phyloP scores from a whole-genome alignment of 108 stramenopile species.

The Phaeodactylum tricornutum region DNA sequence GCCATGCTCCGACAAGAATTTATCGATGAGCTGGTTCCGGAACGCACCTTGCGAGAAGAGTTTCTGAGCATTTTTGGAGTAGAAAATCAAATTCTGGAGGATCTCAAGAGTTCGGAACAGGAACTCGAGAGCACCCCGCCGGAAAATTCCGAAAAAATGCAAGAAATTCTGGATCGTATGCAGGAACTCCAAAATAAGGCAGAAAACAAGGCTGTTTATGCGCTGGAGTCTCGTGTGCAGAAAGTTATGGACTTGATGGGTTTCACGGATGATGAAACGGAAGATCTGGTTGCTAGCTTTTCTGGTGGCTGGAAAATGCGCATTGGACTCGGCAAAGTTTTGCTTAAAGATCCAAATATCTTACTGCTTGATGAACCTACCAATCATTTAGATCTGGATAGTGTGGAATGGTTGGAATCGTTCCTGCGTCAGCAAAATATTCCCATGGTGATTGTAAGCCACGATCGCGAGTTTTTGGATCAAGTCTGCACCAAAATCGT shows the following conservation, averaged over 20 bases:
- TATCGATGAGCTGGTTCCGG: slow-evolving; percentile 79
- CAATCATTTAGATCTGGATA: slow-evolving; percentile 80
- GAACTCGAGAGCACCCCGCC: slow-evolving; percentile 36
- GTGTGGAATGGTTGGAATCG: slow-evolving; percentile 94
- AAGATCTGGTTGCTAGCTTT: slow-evolving; percentile 81
- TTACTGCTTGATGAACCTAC: slow-evolving; percentile 88
- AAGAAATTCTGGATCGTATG: slow-evolving; percentile 86
- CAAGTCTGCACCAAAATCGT: slow-evolving; percentile 95
- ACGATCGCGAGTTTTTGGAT: slow-evolving; percentile 98
- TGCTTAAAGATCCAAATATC: slow-evolving; percentile 89
- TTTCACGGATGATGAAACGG: slow-evolving; percentile 78
- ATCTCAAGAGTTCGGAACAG: slow-evolving; percentile 51
- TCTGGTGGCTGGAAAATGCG: slow-evolving; percentile 98
- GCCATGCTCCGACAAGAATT: slow-evolving; percentile 94
- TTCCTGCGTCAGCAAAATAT: slow-evolving; percentile 89
- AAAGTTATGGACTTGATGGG: slow-evolving; percentile 95
- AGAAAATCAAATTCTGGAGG: slow-evolving; percentile 68
- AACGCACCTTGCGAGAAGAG: slow-evolving; percentile 81
- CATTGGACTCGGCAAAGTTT: slow-evolving; percentile 94
- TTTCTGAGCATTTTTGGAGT: slow-evolving; percentile 85
- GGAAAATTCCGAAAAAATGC: slow-evolving; percentile 60
- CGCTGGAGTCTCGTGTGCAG: slow-evolving; percentile 70
- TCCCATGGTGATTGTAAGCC: slow-evolving; percentile 96
- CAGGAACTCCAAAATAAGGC: slow-evolving; percentile 76
- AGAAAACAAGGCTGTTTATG: slow-evolving; percentile 76